Percentiles rank a stretch among this genome's conserved stretches.
Conservation (phyloP, 805 yeast genomes). For the Ogataea populi-albae region DNA sequence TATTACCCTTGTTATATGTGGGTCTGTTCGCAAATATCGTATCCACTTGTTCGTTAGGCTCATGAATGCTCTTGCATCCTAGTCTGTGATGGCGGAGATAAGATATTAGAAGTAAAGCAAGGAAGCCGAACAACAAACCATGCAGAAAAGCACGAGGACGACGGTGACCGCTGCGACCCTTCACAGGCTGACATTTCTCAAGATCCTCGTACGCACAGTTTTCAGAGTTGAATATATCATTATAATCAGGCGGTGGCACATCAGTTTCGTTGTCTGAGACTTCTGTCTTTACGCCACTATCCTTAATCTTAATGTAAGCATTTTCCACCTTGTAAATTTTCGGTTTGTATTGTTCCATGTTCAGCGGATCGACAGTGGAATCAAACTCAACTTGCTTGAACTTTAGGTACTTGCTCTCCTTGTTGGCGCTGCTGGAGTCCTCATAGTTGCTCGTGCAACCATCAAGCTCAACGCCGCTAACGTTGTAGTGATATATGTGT, state of each 20-base stretch:
- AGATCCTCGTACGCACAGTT: too few relatives aligned
- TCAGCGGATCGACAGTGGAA: constrained; percentile 28
- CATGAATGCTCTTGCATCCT: too few relatives aligned
- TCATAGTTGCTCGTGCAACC: background rate
- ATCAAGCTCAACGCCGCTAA: too few relatives aligned
- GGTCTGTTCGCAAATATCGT: too few relatives aligned
- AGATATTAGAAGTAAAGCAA: too few relatives aligned
- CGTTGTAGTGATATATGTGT: constrained; percentile 13
- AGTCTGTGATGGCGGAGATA: too few relatives aligned
- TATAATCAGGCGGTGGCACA: constrained; percentile 3
- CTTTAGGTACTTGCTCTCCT: constrained; percentile 3
- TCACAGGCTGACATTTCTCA: too few relatives aligned
- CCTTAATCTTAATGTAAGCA: constrained; percentile 11
- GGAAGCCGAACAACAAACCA: too few relatives aligned
- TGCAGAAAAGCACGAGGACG: too few relatives aligned
- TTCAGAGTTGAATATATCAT: too few relatives aligned
- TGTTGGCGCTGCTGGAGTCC: background rate
- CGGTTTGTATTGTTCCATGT: constrained; percentile 31
- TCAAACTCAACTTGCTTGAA: constrained; percentile 31
- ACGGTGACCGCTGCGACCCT: too few relatives aligned
- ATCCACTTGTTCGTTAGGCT: too few relatives aligned
- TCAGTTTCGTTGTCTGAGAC: background rate
- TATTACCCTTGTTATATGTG: constrained; percentile 15
- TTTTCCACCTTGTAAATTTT: constrained; percentile 32
- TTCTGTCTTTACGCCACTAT: constrained; percentile 3